Conservation (phyloP, 768 basidiomycete genomes). For the Guyanaporus albipodus region DNA sequence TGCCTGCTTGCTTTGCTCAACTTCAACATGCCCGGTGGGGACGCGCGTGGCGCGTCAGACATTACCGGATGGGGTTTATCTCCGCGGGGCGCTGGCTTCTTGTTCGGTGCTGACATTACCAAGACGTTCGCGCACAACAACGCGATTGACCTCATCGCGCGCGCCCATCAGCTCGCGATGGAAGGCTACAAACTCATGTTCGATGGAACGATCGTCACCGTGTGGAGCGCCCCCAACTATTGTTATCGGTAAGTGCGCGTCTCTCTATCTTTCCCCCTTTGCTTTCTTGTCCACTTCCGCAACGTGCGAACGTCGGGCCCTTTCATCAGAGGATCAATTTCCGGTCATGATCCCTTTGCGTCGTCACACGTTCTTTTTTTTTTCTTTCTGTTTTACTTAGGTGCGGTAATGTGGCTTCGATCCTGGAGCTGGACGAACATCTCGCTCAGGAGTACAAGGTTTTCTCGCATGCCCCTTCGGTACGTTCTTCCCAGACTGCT, state of each 20-base stretch:
- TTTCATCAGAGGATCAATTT: conserved; percentile 22
- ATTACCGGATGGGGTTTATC: conserved; percentile 95
- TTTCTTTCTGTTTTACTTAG: too few species aligned
- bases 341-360: conserved; percentile 15
- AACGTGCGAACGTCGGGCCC: conserved; percentile 13
- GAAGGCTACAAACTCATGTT: conserved; percentile 98
- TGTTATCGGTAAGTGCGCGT: conserved; percentile 90
- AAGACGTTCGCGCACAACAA: conserved; percentile 89
- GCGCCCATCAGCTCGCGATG: conserved; percentile 98
- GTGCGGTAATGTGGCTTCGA: conserved; percentile 94
- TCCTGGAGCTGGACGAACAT: conserved; percentile 90
- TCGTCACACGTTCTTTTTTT: conserved; percentile 15
- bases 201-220: conserved; percentile 90
- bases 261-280: too few species aligned
- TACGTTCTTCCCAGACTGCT: conserved; percentile 39
- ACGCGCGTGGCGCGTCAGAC: conserved; percentile 41
- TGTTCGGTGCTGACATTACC: conserved; percentile 91
- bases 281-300: conserved; percentile 10
- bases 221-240: conserved; percentile 98
- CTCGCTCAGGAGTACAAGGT: conserved; percentile 95
- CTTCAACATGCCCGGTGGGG: conserved; percentile 18
- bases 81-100: conserved; percentile 94
- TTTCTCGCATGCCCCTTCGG: conserved; percentile 85
- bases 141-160: conserved; percentile 89
- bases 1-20: conserved; percentile 15